A percentile compares a stretch with the other conserved stretches of the same genome.
Evolutionary conservation across 1,139 yeast genomes (phyloP).

Genomic region (Blastobotrys buckinghamii): DNA sequence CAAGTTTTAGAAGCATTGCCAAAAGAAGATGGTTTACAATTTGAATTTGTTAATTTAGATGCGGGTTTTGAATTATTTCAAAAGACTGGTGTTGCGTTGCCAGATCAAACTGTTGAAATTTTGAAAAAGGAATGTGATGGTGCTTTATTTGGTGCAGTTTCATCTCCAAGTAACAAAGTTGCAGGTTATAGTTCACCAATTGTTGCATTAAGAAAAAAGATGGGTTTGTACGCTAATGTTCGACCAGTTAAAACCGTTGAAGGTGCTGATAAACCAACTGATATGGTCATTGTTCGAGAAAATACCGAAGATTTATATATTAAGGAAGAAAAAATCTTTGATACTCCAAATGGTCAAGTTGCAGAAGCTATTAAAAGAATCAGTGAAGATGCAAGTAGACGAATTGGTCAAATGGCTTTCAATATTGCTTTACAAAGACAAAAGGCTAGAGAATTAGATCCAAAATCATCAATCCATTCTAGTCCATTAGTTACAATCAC

Average conservation of each 20-base stretch:
- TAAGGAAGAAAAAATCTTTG: slow-evolving; percentile 79
- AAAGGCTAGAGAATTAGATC: slow-evolving; percentile 59
- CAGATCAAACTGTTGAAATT: slow-evolving; percentile 82
- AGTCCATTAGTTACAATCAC: slow-evolving; percentile 79
- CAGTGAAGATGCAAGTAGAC: slow-evolving; percentile 75
- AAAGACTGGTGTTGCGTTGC: slow-evolving; percentile 89
- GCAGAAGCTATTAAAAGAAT: slow-evolving; percentile 98
- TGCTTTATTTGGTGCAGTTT: slow-evolving; percentile 93
- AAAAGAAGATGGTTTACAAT: slow-evolving; percentile 62
- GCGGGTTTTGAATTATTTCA: slow-evolving; percentile 95
- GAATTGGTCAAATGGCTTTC: slow-evolving; percentile 85
- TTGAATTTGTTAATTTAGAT: slow-evolving; percentile 78
- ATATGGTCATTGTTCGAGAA: slow-evolving; percentile 96
- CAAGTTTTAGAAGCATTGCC: slow-evolving; percentile 81
- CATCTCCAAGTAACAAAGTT: slow-evolving; percentile 90
- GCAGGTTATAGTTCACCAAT: slow-evolving; percentile 97
- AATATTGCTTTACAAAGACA: slow-evolving; percentile 92
- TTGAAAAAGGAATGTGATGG: slow-evolving; percentile 85
- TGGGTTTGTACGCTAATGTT: slow-evolving; percentile 93
- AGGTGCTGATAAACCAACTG: slow-evolving; percentile 81
- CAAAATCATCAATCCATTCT: slow-evolving; percentile 42
- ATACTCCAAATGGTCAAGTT: slow-evolving; percentile 67
- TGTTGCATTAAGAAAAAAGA: slow-evolving; percentile 91
- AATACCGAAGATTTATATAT: slow-evolving; percentile 96
- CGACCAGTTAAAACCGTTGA: slow-evolving; percentile 94